Evolutionary conservation across 768 basidiomycete species (phyloP).

Genomic region (Kwoniella europaea): DNA sequence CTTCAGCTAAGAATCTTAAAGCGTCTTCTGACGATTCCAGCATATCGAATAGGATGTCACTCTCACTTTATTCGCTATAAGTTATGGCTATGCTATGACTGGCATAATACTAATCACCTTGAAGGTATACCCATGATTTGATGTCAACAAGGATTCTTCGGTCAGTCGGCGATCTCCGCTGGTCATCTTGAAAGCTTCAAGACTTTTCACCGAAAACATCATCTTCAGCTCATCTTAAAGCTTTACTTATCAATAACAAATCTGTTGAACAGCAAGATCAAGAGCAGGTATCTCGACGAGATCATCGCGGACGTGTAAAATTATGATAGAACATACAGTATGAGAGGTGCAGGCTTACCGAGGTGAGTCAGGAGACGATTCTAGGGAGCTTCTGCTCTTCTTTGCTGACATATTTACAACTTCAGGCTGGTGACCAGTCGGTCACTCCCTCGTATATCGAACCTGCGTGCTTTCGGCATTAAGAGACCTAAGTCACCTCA

Average conservation of each 20-base stretch:
- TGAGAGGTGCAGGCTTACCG: background rate
- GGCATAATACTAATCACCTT: too few relatives aligned
- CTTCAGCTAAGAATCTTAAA: slow-evolving; percentile 33
- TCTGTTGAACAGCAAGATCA: too few relatives aligned
- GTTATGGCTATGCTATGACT: too few relatives aligned
- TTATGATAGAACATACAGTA: background rate
- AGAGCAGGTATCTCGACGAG: too few relatives aligned
- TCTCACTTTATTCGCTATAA: too few relatives aligned
- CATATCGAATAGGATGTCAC: slow-evolving; percentile 5
- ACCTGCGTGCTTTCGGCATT: too few relatives aligned
- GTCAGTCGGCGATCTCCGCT: background rate
- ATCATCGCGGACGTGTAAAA: background rate
- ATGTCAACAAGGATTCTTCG: background rate
- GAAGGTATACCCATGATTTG: too few relatives aligned
- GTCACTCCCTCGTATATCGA: background rate
- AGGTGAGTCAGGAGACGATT: background rate
- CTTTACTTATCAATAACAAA: too few relatives aligned
- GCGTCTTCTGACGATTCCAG: slow-evolving; percentile 31
- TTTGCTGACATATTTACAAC: background rate
- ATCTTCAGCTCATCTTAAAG: too few relatives aligned
- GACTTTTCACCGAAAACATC: background rate
- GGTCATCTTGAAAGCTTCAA: background rate
- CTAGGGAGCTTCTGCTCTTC: background rate
- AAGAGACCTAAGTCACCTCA: too few relatives aligned
- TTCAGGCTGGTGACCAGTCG: background rate